Evolutionary conservation across 2,329 filamentous ascomycete genomes (phyloP).

Genomic region (Diaporthe amygdali): DNA sequence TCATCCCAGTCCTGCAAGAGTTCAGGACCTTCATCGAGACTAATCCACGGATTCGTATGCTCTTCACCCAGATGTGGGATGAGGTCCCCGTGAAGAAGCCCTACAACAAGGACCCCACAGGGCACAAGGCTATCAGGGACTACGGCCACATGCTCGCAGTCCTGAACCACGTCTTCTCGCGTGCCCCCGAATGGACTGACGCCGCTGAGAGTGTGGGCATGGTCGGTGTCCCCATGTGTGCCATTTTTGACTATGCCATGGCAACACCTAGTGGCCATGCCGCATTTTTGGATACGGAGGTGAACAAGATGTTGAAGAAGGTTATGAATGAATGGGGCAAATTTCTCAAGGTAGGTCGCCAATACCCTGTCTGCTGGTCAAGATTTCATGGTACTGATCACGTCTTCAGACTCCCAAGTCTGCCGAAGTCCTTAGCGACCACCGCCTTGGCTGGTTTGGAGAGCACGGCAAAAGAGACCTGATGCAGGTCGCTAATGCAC

Average conservation of each 20-base stretch:
- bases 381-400: not conserved
- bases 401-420: conserved; percentile 53
- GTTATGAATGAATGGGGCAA: conserved; percentile 63
- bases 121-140: conserved; percentile 66
- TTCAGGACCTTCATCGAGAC: conserved; percentile 71
- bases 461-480: conserved; percentile 51
- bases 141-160: conserved; percentile 70
- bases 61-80: conserved; percentile 71
- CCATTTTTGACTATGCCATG: conserved; percentile 63
- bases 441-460: conserved; percentile 60
- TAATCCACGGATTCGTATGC: conserved; percentile 69
- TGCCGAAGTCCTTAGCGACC: conserved; percentile 51
- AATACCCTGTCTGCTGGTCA: too few species aligned
- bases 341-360: conserved; percentile 48
- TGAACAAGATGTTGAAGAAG: conserved; percentile 59
- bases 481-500: conserved; percentile 56
- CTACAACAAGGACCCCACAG: conserved; percentile 67
- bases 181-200: conserved; percentile 58
- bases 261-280: conserved; percentile 58
- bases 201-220: conserved; percentile 55
- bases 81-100: conserved; percentile 66
- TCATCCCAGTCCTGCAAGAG: conserved; percentile 66
- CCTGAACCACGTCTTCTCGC: conserved; percentile 63
- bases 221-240: conserved; percentile 59
- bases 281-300: conserved; percentile 60